Evolutionary conservation across 106 monocot species (phyloP), one percentile per base, ranked within the genome.

Genomic region (Chionographis japonica): DNA sequence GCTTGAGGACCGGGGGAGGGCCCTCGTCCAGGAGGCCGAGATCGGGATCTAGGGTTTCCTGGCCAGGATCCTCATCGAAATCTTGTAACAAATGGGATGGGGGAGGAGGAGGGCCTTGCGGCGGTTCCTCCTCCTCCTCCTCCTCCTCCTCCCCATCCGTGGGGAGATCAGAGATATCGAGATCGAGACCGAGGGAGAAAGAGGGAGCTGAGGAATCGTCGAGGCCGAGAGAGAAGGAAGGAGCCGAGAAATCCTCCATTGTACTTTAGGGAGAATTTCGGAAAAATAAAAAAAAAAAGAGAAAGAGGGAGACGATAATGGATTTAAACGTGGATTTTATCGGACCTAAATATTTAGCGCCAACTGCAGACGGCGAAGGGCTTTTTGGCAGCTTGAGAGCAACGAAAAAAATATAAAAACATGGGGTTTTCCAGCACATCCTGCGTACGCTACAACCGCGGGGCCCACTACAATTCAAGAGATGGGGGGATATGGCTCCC

Each of bases 121-220:
- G 27, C 27, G 27, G 27, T 20, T 54, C 15, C 35, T 69, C 68
- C 35, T 73, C 64, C 14, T 69, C 76, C 43, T 67, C 27, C 40
- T 54, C 15, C 35, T 69, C 68, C 35, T 73, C 64, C 14, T 69
- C 76, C 43, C 53, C 67, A 12, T 64, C 76, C n/a, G 72, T 59
- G 40, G 53, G 38, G 52, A 50, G 65, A 52, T 75, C 75, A 61
- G 40, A 59, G 72, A 75, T 4, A 65, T 77, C 83, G 58, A 79
- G 27, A 27, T 81, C 88, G 62, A 89, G 58, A 38, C 89, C 89
- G 37, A 89, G 82, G 46, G 89, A 89, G 79, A 89, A 89, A 39
- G 89, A 82, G 3, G 89, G 89, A 52, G 63, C 77, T 12, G 69
- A 60, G 74, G 75, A 76, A 38, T 69, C 75, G 65, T 37, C 79